Evolutionary conservation across 1,139 yeast species (phyloP), one percentile per base, ranked within the genome.

Genomic region (Hansenula sp.): DNA sequence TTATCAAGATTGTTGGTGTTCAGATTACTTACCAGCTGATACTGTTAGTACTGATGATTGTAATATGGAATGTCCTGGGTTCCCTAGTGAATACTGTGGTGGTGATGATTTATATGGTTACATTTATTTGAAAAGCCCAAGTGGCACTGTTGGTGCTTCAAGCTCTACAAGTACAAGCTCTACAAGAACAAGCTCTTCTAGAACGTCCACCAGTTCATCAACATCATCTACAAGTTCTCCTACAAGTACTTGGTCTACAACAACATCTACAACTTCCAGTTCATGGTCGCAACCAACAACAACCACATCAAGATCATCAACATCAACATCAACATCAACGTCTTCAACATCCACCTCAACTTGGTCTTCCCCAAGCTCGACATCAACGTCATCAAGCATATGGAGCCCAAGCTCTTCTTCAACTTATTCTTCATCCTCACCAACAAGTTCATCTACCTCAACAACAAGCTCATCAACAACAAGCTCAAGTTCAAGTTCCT

Each of bases 1-100:
- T 47, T 69, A 67, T 21, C 54, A 63, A 42, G 49, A 68, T 41
- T 83, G 90, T 61, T 83, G 82, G 78, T 83, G 90, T 57, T 71
- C 85, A 11, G 70, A 81, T 55, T 57, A 61, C 32, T 62, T 74
- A 5, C 87, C 88, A 0, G 67, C 57, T 2, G 55, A 58, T 27
- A 65, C 75, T 2, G 62, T 64, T 1, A 53, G 58, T 32, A 44
- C 61, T 32, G 43, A 59, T 29, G 51, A 68, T 21, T 83, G 90
- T 63, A 57, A 65, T 34, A 61, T 59, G 3, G 55, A 61, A 1
- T 83, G 90, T 61, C 85, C 85, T 0, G 78, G 79, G 0, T 74
- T 42, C 27, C 59, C 58, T 4, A 18, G 38, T 16, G 60, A 57
- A 15, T 30, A 41, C 5, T 57, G 60, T 46, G 59, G 52, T 6